Conservation (phyloP, 139 green algal species). For the Astrephomene gubernaculifera region DNA sequence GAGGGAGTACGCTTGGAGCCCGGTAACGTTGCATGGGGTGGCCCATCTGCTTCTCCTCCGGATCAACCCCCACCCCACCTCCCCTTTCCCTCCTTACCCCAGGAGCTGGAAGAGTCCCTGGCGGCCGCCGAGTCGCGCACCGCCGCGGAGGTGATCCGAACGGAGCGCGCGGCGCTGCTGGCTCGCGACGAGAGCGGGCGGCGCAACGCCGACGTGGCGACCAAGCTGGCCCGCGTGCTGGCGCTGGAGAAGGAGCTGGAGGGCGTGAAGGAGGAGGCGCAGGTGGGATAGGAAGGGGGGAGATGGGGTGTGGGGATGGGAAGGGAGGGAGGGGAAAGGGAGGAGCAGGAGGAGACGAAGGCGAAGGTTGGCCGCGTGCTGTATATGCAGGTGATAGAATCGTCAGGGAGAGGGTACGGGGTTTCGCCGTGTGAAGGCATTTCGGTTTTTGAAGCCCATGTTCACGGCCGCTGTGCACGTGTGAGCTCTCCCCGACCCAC, state of each 20-base stretch:
- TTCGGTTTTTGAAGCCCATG: too few species aligned
- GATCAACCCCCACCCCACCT: background rate
- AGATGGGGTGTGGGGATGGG: too few species aligned
- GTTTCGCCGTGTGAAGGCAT: background rate
- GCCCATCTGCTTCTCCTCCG: background rate
- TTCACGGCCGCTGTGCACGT: too few species aligned
- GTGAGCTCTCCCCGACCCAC: too few species aligned
- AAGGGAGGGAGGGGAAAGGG: too few species aligned
- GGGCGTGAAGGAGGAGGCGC: slow-evolving; percentile 34
- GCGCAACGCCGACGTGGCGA: slow-evolving; percentile 37
- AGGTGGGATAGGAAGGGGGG: slow-evolving; percentile 25
- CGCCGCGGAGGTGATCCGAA: slow-evolving; percentile 47
- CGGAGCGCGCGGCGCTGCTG: slow-evolving; percentile 33
- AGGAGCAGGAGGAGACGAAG: too few species aligned
- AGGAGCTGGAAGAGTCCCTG: slow-evolving; percentile 59
- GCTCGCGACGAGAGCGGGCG: slow-evolving; percentile 23
- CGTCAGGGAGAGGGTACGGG: too few species aligned
- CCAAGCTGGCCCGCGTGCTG: slow-evolving; percentile 54
- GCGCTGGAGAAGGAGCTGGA: slow-evolving; percentile 62
- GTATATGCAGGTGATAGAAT: too few species aligned
- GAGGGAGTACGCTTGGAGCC: background rate
- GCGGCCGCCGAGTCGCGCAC: background rate
- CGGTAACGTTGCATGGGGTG: too few species aligned
- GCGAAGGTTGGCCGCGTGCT: too few species aligned
- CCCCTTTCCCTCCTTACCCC: background rate